Percentiles rank a stretch among this genome's conserved stretches.
Evolutionary conservation across 2,329 filamentous ascomycete genomes (phyloP).

Genomic region (Zalaria sp.): DNA sequence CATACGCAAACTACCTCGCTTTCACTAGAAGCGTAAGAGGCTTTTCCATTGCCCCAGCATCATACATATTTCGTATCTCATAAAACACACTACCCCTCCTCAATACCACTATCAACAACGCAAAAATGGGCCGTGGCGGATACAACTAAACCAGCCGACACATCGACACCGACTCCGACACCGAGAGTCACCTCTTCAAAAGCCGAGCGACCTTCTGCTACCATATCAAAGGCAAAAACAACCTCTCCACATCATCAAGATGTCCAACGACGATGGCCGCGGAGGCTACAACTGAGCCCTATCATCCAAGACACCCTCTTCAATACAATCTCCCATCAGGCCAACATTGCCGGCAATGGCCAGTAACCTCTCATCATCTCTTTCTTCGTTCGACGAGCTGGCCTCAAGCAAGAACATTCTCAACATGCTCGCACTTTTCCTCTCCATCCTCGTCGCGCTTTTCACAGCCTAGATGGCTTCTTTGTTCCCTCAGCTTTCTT

Average conservation of each 20-base stretch:
- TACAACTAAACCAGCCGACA: slow-evolving; percentile 23
- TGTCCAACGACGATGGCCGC: slow-evolving; percentile 5
- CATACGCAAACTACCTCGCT: background rate
- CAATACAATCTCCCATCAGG: too few species aligned
- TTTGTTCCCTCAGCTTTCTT: background rate
- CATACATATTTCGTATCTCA: too few species aligned
- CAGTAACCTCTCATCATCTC: background rate
- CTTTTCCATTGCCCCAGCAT: too few species aligned
- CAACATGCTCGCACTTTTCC: background rate
- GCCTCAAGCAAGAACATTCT: background rate
- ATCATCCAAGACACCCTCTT: too few species aligned
- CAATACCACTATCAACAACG: background rate
- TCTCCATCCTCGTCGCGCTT: background rate
- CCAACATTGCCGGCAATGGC: background rate
- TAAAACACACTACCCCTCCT: too few species aligned
- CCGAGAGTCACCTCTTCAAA: background rate
- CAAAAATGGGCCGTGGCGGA: slow-evolving; percentile 23
- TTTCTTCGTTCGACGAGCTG: background rate
- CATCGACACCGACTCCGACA: background rate
- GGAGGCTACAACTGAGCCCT: slow-evolving; percentile 13
- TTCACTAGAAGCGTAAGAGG: too few species aligned
- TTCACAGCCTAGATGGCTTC: background rate
- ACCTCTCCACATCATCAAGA: slow-evolving; percentile 1
- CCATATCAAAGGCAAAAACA: background rate
- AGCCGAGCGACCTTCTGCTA: slow-evolving; percentile 2